phyloP scores from a whole-genome alignment of 495 filamentous ascomycete species.

The Daldinia grandis region DNA sequence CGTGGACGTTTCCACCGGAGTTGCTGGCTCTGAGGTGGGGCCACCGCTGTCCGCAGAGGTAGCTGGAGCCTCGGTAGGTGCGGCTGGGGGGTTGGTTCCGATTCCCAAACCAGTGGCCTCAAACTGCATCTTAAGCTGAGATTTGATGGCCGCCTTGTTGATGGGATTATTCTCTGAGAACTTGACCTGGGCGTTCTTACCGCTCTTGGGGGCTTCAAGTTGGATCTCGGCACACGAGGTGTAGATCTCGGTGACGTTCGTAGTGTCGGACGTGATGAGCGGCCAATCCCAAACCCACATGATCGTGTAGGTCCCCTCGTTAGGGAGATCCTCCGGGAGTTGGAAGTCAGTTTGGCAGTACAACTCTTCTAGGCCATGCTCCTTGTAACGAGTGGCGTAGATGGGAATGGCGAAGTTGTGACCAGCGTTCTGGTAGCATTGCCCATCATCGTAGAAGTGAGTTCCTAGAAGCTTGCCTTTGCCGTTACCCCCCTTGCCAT shows the following conservation, averaged over 20 bases:
- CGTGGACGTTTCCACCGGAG: neutral
- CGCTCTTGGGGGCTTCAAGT: slow-evolving; percentile 49
- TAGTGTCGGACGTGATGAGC: slow-evolving; percentile 53
- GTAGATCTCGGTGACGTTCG: slow-evolving; percentile 70
- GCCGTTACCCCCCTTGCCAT: slow-evolving; percentile 78
- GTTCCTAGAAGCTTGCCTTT: slow-evolving; percentile 76
- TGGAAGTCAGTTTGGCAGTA: slow-evolving; percentile 81
- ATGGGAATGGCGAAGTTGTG: slow-evolving; percentile 52
- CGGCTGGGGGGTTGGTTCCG: slow-evolving; percentile 35
- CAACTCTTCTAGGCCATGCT: slow-evolving; percentile 61
- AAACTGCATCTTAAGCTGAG: slow-evolving; percentile 50
- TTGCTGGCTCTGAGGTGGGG: neutral
- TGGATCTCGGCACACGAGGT: slow-evolving; percentile 84
- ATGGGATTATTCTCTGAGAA: slow-evolving; percentile 42
- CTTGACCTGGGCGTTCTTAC: slow-evolving; percentile 36
- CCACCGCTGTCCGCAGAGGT: neutral
- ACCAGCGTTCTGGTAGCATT: slow-evolving; percentile 77
- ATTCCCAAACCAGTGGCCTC: slow-evolving; percentile 46
- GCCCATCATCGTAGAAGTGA: slow-evolving; percentile 82
- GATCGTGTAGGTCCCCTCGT: slow-evolving; percentile 69
- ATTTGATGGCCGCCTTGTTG: slow-evolving; percentile 43
- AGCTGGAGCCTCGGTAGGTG: slow-evolving; percentile 12
- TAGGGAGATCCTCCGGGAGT: slow-evolving; percentile 64
- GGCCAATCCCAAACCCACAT: slow-evolving; percentile 98
- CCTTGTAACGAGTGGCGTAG: slow-evolving; percentile 59